phyloP scores from a whole-genome alignment of 2,329 filamentous ascomycete genomes.

The Sphaerostilbella broomeana region DNA sequence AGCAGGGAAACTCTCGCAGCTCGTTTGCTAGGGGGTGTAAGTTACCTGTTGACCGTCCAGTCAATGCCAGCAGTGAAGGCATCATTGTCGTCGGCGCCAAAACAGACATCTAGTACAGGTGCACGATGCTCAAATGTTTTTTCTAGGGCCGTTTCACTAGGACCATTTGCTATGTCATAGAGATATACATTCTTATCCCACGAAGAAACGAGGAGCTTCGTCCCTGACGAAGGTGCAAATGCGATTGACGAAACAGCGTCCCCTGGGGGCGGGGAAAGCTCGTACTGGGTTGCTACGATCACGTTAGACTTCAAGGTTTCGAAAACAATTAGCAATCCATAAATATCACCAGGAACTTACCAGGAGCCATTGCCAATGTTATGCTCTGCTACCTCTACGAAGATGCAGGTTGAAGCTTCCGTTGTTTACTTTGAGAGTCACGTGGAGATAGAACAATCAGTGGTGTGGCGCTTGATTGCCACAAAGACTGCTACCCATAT shows the following conservation, averaged over 20 bases:
- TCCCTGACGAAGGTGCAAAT: constrained; percentile 73
- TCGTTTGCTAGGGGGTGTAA: not conserved
- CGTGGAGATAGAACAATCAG: constrained; percentile 25
- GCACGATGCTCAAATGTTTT: constrained; percentile 73
- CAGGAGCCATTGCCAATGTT: constrained; percentile 33
- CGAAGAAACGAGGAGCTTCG: constrained; percentile 78
- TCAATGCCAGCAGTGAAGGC: constrained; percentile 85
- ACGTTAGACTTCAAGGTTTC: constrained; percentile 16
- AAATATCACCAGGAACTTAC: constrained; percentile 21
- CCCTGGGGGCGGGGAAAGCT: constrained; percentile 71
- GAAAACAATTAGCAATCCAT: not conserved
- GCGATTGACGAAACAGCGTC: constrained; percentile 83
- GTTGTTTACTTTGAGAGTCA: constrained; percentile 34
- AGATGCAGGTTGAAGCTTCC: constrained; percentile 19
- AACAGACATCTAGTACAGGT: constrained; percentile 87
- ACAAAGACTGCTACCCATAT: constrained; percentile 23
- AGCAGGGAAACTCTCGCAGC: not conserved
- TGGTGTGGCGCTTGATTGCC: constrained; percentile 4
- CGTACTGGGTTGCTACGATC: constrained; percentile 62
- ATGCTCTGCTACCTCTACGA: constrained; percentile 15
- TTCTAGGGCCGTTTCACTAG: constrained; percentile 51
- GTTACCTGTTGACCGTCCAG: constrained; percentile 70
- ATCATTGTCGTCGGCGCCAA: constrained; percentile 73
- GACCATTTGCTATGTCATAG: constrained; percentile 64
- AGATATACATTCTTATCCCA: constrained; percentile 92